Conservation (phyloP, 805 yeast genomes). For the Limtongozyma cylindracea region DNA sequence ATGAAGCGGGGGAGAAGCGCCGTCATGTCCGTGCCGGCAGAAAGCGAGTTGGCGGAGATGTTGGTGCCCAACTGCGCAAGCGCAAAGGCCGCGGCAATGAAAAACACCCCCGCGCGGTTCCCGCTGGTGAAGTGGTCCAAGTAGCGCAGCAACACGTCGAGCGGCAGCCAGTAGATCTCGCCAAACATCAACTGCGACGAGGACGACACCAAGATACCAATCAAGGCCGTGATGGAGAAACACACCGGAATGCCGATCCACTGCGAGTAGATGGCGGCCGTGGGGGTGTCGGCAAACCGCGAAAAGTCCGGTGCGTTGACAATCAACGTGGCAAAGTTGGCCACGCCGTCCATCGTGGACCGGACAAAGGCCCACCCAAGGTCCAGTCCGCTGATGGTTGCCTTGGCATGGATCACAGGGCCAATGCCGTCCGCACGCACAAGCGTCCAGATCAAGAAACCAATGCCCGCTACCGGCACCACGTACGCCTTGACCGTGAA, state of each 20-base stretch:
- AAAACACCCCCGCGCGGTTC: slow-evolving; percentile 58
- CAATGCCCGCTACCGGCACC: slow-evolving; percentile 68
- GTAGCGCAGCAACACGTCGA: slow-evolving; percentile 45
- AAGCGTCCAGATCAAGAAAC: slow-evolving; percentile 64
- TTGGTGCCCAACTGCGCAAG: slow-evolving; percentile 63
- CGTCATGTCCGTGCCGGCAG: slow-evolving; percentile 52
- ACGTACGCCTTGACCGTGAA: slow-evolving; percentile 61
- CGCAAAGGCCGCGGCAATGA: slow-evolving; percentile 45
- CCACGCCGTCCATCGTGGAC: slow-evolving; percentile 56
- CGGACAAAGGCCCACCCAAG: slow-evolving; percentile 68
- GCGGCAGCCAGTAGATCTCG: slow-evolving; percentile 60
- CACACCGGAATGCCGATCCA: slow-evolving; percentile 49
- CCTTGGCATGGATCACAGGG: slow-evolving; percentile 31
- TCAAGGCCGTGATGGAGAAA: slow-evolving; percentile 58
- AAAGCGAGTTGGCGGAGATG: slow-evolving; percentile 43
- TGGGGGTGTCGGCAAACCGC: slow-evolving; percentile 36
- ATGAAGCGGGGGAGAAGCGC: slow-evolving; percentile 37
- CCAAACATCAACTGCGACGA: slow-evolving; percentile 48
- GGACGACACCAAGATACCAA: slow-evolving; percentile 69
- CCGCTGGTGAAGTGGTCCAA: slow-evolving; percentile 24
- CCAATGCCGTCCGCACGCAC: slow-evolving; percentile 66
- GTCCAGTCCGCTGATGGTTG: slow-evolving; percentile 26
- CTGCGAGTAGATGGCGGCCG: slow-evolving; percentile 12
- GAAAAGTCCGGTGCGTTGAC: slow-evolving; percentile 79
- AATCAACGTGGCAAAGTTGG: slow-evolving; percentile 77